A percentile compares a stretch with the other conserved stretches of the same genome.
Conservation (phyloP, 176 grass and related monocot species). For the Pontederia crassipes region DNA sequence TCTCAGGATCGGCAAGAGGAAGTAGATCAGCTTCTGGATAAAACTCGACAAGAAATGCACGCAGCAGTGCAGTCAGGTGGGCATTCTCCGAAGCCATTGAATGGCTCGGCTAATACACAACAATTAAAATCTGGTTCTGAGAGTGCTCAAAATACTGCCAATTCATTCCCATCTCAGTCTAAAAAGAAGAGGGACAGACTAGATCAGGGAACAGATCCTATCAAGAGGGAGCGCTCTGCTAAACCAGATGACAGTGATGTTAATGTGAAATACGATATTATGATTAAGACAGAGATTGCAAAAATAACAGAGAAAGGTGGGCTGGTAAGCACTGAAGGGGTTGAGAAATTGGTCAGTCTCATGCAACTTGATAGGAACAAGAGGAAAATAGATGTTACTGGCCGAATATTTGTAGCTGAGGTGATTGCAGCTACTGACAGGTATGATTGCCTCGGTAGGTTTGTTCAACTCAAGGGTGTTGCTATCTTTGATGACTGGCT, state of each 20-base stretch:
- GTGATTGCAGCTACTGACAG: conserved; percentile 67
- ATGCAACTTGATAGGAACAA: conserved; percentile 74
- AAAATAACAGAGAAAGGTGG: conserved; percentile 37
- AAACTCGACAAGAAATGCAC: conserved; percentile 66
- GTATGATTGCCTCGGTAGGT: conserved; percentile 55
- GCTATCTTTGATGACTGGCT: conserved; percentile 83
- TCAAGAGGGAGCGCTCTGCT: conserved; percentile 11
- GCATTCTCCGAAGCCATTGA: conserved; percentile 48
- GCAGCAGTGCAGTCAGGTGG: conserved; percentile 55
- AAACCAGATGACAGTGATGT: conserved; percentile 12
- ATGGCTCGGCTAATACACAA: conserved; percentile 39
- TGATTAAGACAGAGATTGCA: conserved; percentile 1
- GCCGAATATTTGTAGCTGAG: conserved; percentile 52
- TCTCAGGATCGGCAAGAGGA: conserved; percentile 71
- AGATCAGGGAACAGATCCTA: conserved; percentile 5
- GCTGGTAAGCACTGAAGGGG: conserved; percentile 57
- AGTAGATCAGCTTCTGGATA: conserved; percentile 62
- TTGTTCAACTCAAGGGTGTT: conserved; percentile 72
- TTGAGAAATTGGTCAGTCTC: conserved; percentile 69
- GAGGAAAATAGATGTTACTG: conserved; percentile 53
- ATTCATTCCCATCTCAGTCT: conserved; percentile 8
- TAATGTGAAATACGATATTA: conserved; percentile 28
- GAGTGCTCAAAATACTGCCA: conserved; percentile 10
- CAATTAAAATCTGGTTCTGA: conserved; percentile 21
- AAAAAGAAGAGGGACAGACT: conserved; percentile 21